Evolutionary conservation across 257 asterid genomes (phyloP).

Genomic region (Solanum corneliomulleri): DNA sequence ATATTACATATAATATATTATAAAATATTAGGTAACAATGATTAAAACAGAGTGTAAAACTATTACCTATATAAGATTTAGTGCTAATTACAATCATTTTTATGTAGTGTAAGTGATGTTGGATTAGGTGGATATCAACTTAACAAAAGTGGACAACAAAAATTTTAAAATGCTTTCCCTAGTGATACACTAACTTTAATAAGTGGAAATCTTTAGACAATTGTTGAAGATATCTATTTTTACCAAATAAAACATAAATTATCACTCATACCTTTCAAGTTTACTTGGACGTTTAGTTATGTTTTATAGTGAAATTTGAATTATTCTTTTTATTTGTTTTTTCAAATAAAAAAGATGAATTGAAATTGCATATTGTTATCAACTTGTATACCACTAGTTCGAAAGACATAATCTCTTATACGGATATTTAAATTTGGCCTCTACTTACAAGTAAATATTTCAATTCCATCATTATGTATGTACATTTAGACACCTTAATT

Average conservation of each 20-base stretch:
- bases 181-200: neutral
- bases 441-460: neutral
- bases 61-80: neutral
- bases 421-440: accelerated
- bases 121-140: neutral
- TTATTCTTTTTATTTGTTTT: no score
- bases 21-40: no score
- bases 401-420: neutral
- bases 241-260: neutral
- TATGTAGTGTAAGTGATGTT: neutral
- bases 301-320: no score
- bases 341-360: no score
- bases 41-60: neutral
- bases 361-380: neutral
- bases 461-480: neutral
- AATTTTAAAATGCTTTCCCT: neutral
- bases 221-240: neutral
- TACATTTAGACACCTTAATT: neutral
- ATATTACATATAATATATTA: no score
- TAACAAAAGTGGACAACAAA: neutral
- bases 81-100: neutral
- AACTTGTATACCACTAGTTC: neutral
- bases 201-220: neutral
- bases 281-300: no score
- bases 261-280: neutral